phyloP scores from a whole-genome alignment of 306 rosid genomes.

The Dryas octopetala region DNA sequence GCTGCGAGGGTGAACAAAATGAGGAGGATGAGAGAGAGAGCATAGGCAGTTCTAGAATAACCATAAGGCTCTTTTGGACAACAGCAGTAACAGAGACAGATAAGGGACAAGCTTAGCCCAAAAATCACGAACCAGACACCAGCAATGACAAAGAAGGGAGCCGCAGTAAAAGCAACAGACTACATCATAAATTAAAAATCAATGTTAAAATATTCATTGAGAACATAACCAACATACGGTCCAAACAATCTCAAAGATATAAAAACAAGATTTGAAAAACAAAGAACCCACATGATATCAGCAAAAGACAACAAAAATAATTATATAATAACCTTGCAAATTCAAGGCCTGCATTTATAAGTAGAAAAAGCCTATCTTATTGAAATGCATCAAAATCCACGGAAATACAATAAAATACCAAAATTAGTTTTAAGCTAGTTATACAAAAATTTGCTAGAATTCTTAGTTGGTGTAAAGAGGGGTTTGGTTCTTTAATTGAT shows the following conservation, averaged over 20 bases:
- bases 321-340: no score
- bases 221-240: neutral
- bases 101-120: constrained; percentile 44
- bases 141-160: constrained; percentile 58
- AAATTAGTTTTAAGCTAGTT: neutral
- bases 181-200: constrained; percentile 42
- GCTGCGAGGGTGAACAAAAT: constrained; percentile 63
- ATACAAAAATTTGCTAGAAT: neutral
- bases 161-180: constrained; percentile 76
- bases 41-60: constrained; percentile 56
- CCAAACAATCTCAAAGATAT: neutral
- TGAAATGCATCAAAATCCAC: neutral
- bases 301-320: neutral
- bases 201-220: neutral
- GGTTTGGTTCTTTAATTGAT: constrained; percentile 3
- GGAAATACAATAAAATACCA: neutral
- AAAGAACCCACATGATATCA: constrained; percentile 4
- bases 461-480: neutral
- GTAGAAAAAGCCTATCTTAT: neutral
- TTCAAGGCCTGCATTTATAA: neutral
- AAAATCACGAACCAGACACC: constrained; percentile 70
- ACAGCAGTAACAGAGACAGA: constrained; percentile 58
- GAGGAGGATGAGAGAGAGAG: constrained; percentile 58
- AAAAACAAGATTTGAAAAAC: neutral
- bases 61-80: constrained; percentile 54